phyloP scores from a whole-genome alignment of 805 yeast species.

The Candida saitoana region DNA sequence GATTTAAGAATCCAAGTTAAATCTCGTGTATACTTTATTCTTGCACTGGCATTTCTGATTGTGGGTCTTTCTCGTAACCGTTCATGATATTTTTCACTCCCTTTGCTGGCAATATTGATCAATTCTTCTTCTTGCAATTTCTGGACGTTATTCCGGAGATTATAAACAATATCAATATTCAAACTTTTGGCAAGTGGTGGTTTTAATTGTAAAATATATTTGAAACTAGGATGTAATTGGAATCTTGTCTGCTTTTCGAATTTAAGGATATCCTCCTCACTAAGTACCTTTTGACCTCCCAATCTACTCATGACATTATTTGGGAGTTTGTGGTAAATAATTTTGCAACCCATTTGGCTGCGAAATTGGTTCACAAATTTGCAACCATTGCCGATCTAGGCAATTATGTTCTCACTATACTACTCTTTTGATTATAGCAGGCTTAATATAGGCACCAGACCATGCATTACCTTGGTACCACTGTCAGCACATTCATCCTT shows the following conservation, averaged over 20 bases:
- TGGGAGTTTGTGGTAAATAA: too few species aligned
- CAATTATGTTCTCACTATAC: too few species aligned
- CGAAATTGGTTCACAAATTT: too few species aligned
- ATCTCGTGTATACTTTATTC: slow-evolving; percentile 12
- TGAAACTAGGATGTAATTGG: background rate
- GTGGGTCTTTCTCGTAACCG: background rate
- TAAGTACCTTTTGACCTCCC: too few species aligned
- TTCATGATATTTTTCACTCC: background rate
- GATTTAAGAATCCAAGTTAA: slow-evolving; percentile 6
- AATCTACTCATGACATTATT: too few species aligned
- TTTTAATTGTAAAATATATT: too few species aligned
- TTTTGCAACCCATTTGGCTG: background rate
- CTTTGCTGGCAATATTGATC: background rate
- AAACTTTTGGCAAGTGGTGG: background rate
- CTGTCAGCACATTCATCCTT: too few species aligned
- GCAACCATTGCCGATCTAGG: too few species aligned
- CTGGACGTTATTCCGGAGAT: background rate
- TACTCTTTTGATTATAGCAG: too few species aligned
- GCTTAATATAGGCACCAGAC: too few species aligned
- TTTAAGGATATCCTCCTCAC: too few species aligned
- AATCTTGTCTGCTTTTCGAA: background rate
- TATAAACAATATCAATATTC: background rate
- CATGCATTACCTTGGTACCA: too few species aligned
- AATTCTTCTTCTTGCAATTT: background rate
- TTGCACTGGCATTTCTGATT: background rate